These are phyloP conservation scores for Fraxinus pennsylvanica DNA, from an alignment of 257 asterid species.

Conservation along the genomic window DNA sequence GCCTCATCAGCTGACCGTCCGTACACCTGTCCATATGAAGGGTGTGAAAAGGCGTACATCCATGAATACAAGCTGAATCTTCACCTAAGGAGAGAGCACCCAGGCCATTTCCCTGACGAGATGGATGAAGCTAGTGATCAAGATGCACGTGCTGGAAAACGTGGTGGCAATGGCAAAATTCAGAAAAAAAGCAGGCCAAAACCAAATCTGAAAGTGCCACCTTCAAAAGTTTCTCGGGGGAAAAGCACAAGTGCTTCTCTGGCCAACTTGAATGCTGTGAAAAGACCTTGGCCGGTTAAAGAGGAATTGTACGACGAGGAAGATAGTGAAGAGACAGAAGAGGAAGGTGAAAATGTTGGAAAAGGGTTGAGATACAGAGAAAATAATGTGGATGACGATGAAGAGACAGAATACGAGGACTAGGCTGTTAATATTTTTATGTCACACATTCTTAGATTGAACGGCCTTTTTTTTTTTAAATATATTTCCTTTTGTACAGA, in stretches of 20 bases:
- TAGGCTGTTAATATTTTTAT: constrained; percentile 25
- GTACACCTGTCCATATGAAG: constrained; percentile 83
- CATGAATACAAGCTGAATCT: constrained; percentile 99
- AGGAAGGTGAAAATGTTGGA: constrained; percentile 72
- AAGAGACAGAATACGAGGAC: constrained; percentile 95
- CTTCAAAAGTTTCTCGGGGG: constrained; percentile 29
- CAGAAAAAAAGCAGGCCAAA: constrained; percentile 71
- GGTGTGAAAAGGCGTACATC: constrained; percentile 96
- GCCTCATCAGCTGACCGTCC: constrained; percentile 86
- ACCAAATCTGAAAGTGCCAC: constrained; percentile 56
- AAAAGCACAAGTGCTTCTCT: constrained; percentile 47
- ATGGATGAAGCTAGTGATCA: constrained; percentile 84
- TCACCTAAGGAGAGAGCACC: constrained; percentile 88
- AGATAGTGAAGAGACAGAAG: constrained; percentile 98
- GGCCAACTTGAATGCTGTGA: constrained; percentile 48
- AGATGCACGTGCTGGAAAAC: constrained; percentile 58
- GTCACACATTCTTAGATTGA: neutral
- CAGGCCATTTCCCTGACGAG: constrained; percentile 84
- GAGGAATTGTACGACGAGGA: constrained; percentile 67
- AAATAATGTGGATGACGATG: constrained; percentile 76
- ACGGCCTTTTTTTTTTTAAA: neutral
- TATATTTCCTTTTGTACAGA: neutral
- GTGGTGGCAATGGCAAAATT: constrained; percentile 48
- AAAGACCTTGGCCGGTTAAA: constrained; percentile 56
- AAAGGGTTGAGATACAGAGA: constrained; percentile 78